Evolutionary conservation across 495 filamentous ascomycete genomes (phyloP).

Genomic region (Penicillium cataractarum): DNA sequence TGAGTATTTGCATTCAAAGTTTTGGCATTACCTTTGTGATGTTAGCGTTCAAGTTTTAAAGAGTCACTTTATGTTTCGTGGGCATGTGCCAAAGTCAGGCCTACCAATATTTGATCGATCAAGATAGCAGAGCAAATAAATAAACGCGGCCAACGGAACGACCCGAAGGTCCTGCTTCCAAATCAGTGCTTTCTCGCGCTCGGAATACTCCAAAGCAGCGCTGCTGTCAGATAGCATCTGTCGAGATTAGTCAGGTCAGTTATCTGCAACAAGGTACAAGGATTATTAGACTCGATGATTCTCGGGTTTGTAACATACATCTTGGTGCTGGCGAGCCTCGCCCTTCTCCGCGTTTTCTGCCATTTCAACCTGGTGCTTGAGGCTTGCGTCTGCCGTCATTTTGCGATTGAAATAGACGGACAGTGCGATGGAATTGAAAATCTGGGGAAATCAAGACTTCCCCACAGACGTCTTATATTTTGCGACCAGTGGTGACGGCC

Average conservation of each 20-base stretch:
- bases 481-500: not conserved
- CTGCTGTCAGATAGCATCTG: not conserved
- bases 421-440: not conserved
- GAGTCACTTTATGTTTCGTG: not conserved
- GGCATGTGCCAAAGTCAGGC: not conserved
- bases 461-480: not conserved
- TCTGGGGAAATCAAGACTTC: not conserved
- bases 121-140: not conserved
- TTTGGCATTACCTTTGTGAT: slow-evolving; percentile 56
- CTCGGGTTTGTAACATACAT: not conserved
- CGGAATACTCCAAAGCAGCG: not conserved
- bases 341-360: not conserved
- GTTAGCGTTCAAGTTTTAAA: not conserved
- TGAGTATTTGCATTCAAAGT: slow-evolving; percentile 61
- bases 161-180: not conserved
- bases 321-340: not conserved
- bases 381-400: not conserved
- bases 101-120: not conserved
- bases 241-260: not conserved
- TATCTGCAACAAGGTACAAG: not conserved
- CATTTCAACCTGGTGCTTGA: not conserved
- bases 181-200: not conserved
- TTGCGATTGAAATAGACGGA: not conserved
- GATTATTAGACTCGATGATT: not conserved
- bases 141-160: not conserved